Evolutionary conservation across 164 flowering plant species (phyloP), one percentile per base, ranked within the genome.

Genomic region (Houttuynia cordata): DNA sequence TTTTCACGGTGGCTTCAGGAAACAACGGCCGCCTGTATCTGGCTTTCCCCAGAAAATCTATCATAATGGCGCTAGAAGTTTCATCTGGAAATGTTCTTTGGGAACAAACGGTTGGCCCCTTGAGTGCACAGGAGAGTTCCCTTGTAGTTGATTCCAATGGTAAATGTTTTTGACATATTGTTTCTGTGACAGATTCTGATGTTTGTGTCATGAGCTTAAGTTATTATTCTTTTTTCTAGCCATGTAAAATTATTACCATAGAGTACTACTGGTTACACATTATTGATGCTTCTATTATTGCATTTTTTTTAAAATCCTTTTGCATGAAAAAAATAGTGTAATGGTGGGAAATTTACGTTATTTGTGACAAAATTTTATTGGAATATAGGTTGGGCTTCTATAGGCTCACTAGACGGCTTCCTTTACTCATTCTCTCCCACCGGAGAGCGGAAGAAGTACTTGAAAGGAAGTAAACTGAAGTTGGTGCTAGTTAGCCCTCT

Each of bases 381-480:
- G 1, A 65, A 45, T 70, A 71, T 73, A 92, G 97, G 98, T 34
- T 93, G 91, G 91, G 63, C 87, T 61, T 87, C 97, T 37, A 62
- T 87, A 53, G 96, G 97, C 49, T 93, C 98, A 10, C 60, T 93
- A 74, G 96, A 93, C 71, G 98, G 98, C 0, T 82, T 65, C 57
- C 66, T 62, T 17, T 87, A 90, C 63, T 86, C 96, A 42, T 71
- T 86, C 64, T 90, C 98, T 45, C 91, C 94, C 18, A 67, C 65
- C 54, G 94, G 98, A 57, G 63, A 37, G 62, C 65, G 86, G 15
- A 80, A 74, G 68, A 89, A 81, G 62, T 81, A 78, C 51, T 70
- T 86, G 0, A 81, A 57, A 64, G 65, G 60, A 49, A 56, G 68
- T 56, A 62, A 47, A n/a, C 24, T 60, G 62, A 76, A 82, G 64